Conservation (phyloP, 495 filamentous ascomycete genomes). For the Elasticomyces elasticus region DNA sequence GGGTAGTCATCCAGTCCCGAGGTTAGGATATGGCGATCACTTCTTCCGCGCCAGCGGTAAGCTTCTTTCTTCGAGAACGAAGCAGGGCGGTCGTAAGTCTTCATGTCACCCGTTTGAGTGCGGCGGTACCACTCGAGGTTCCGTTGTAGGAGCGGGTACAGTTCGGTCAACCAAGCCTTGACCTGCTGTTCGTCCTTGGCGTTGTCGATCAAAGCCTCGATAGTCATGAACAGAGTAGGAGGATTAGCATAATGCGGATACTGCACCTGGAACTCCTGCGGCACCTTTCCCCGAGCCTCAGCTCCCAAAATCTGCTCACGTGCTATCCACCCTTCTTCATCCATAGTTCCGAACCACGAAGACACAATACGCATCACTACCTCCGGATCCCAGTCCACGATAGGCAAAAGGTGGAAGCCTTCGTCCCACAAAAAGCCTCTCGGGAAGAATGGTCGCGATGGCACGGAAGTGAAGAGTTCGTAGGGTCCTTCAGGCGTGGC, state of each 20-base stretch:
- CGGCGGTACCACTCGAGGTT: conserved; percentile 92
- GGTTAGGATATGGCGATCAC: conserved; percentile 73
- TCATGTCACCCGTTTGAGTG: conserved; percentile 85
- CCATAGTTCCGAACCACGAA: conserved; percentile 93
- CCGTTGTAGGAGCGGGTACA: conserved; percentile 86
- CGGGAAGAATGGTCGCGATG: conserved; percentile 91
- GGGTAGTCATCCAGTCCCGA: conserved; percentile 96
- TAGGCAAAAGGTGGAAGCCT: conserved; percentile 87
- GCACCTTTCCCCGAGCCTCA: conserved; percentile 95
- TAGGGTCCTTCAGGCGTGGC: conserved; percentile 69
- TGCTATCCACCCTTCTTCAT: conserved; percentile 95
- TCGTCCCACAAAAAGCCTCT: conserved; percentile 97
- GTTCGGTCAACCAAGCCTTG: conserved; percentile 59
- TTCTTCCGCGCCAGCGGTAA: conserved; percentile 93
- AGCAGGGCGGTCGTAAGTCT: conserved; percentile 77
- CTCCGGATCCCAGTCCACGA: conserved; percentile 88
- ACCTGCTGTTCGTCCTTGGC: conserved; percentile 51
- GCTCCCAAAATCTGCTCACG: conserved; percentile 90
- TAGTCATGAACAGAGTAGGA: conserved; percentile 85
- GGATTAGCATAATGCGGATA: conserved; percentile 98
- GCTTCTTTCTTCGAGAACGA: conserved; percentile 80
- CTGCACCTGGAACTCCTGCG: conserved; percentile 86
- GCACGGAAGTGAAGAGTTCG: conserved; percentile 86
- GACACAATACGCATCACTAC: conserved; percentile 85
- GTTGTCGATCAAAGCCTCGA: conserved; percentile 71